Base-by-base conservation (phyloP, 1,284 basidiomycete genomes). In the Malassezia caprae region DNA sequence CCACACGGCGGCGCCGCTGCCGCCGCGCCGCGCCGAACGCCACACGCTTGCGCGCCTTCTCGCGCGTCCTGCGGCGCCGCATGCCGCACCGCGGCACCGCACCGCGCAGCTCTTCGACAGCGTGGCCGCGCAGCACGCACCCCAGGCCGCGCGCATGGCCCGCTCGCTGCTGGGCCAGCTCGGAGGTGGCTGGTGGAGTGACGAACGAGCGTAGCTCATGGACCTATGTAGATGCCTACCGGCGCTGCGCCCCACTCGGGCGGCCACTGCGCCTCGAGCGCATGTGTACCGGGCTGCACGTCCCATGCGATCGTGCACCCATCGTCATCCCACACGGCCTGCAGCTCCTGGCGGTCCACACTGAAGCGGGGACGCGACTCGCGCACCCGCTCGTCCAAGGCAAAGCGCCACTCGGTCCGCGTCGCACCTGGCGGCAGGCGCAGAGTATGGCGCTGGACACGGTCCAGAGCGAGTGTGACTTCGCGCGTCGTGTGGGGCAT, bases 291-390 rank as follows among this genome's bases (percentile, higher is more conserved):
- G 3, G 24, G 17, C 11, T 40, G 41, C 6, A 53, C 31, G 37
- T 27, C n/a, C 47, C 30, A 48, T 11, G 37, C 40, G 27, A 35
- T 21, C 21, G 19, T 11, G 24, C 41, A 37, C 34, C 31, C 26
- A 17, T 47, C 39, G 8, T 49, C 47, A 40, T 42, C 6, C 53
- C 53, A 55, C 11, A 28, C 31, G 26, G 46, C 53, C 10, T 26
- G 35, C 5, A 48, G 26, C n/a, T 24, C 37, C 34, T 32, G 52
- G 2, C 15, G 13, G 30, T 53, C 27, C 23, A 47, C 19, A 15
- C 27, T 13, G 17, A 46, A 15, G 21, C 17, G 30, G 1, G 27
- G 21, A 5, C 3, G 13, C 30, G 44, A 17, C 28, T 43, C 41
- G 15, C 24, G 2, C n/a, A 21, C 41, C 2, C 8, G 8, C 24